Evolutionary conservation across 495 filamentous ascomycete species (phyloP).

Genomic region (Annulohypoxylon bovei): DNA sequence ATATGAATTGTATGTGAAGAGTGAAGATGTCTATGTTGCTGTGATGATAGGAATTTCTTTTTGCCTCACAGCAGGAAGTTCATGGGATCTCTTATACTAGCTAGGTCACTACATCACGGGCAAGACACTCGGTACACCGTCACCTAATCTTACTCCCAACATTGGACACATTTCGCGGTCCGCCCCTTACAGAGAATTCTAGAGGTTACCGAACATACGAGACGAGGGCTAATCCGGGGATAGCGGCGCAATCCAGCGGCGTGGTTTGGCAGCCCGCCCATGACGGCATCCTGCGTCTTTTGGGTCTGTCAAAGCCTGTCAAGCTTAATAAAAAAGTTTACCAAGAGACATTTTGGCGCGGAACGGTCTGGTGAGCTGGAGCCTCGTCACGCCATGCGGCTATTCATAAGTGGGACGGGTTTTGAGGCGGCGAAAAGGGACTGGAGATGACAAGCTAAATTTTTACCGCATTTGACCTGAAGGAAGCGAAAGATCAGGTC

Average conservation of each 20-base stretch:
- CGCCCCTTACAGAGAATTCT: slow-evolving; percentile 4
- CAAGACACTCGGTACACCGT: not conserved
- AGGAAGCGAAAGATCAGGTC: slow-evolving; percentile 3
- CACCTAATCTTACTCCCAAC: not conserved
- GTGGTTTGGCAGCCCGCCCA: slow-evolving; percentile 18
- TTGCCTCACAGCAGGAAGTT: slow-evolving; percentile 5
- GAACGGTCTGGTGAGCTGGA: slow-evolving; percentile 24
- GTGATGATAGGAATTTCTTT: slow-evolving; percentile 7
- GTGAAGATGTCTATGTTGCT: slow-evolving; percentile 40
- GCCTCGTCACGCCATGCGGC: slow-evolving; percentile 35
- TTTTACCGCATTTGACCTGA: not conserved
- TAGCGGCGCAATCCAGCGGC: slow-evolving; percentile 35
- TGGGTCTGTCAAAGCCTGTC: not conserved
- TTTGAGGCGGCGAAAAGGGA: slow-evolving; percentile 39
- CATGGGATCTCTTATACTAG: slow-evolving; percentile 27
- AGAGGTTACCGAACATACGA: slow-evolving; percentile 35
- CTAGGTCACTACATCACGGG: not conserved
- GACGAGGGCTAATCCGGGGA: slow-evolving; percentile 2
- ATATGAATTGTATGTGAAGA: slow-evolving; percentile 19
- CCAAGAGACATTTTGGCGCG: not conserved
- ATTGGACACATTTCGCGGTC: not conserved
- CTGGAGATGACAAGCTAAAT: slow-evolving; percentile 36
- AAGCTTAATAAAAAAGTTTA: slow-evolving; percentile 9
- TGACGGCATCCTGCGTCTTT: slow-evolving; percentile 15
- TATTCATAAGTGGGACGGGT: not conserved